A percentile compares a stretch with the other conserved stretches of the same genome.
Conservation (phyloP, 75 land plant species). For the Sequoia sempervirens region DNA sequence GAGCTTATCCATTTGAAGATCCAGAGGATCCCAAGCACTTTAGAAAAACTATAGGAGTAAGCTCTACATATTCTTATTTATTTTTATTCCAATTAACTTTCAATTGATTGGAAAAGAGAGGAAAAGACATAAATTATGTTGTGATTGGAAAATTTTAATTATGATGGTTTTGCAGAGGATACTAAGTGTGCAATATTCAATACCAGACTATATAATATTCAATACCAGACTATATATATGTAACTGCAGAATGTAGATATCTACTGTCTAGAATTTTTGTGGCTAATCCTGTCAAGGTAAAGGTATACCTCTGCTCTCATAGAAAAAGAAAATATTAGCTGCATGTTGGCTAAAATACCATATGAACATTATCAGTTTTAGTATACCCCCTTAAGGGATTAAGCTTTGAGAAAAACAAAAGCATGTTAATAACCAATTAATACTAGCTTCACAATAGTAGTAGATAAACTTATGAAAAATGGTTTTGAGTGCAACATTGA, state of each 20-base stretch:
- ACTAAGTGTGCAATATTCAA: slow-evolving; percentile 60
- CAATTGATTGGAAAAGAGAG: background rate
- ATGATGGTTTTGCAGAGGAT: slow-evolving; percentile 49
- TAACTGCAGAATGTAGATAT: slow-evolving; percentile 64
- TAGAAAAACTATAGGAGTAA: slow-evolving; percentile 72
- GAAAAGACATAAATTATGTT: background rate
- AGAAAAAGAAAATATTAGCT: background rate
- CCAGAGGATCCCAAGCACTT: slow-evolving; percentile 86
- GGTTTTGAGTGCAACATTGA: no score
- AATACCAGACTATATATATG: slow-evolving; percentile 70
- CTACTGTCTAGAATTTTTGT: slow-evolving; percentile 76
- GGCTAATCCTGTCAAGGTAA: slow-evolving; percentile 68
- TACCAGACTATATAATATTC: no score
- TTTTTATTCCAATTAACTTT: background rate
- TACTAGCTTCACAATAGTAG: background rate
- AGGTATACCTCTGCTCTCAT: background rate
- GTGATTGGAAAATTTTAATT: background rate
- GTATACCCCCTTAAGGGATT: no score
- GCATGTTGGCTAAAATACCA: background rate
- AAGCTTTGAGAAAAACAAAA: no score
- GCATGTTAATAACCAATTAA: no score
- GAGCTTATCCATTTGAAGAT: slow-evolving; percentile 90
- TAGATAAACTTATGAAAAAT: no score
- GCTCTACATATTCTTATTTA: slow-evolving; percentile 3
- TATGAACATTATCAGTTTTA: background rate